Percentiles rank a stretch among this genome's conserved stretches.
phyloP scores from a whole-genome alignment of 1,284 basidiomycete genomes.

The Naganishia sp. region DNA sequence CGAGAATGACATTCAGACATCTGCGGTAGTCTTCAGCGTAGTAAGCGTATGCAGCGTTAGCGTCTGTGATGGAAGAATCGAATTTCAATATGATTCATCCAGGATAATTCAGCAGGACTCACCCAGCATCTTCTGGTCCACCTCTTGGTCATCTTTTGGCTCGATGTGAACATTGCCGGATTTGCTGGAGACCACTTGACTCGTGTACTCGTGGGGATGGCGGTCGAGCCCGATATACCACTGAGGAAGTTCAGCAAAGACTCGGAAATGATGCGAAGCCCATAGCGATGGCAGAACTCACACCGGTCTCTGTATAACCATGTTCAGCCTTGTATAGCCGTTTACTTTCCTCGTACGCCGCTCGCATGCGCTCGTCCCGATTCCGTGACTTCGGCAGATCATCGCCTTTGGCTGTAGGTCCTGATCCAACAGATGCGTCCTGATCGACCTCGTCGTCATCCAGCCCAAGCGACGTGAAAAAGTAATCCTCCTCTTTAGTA shows the following conservation, averaged over 20 bases:
- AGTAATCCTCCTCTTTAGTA: slow-evolving; percentile 27
- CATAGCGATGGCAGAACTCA: background rate
- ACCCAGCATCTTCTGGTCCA: slow-evolving; percentile 31
- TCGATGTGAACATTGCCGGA: slow-evolving; percentile 12
- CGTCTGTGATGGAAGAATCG: background rate
- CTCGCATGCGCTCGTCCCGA: slow-evolving; percentile 30
- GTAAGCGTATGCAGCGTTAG: slow-evolving; percentile 19
- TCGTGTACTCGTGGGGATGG: slow-evolving; percentile 28
- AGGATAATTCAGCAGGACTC: background rate
- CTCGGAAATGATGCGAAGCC: background rate
- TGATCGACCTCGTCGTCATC: slow-evolving; percentile 25
- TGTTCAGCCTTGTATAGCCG: slow-evolving; percentile 25
- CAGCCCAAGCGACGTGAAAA: slow-evolving; percentile 26
- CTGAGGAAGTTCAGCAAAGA: slow-evolving; percentile 8
- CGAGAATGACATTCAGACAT: slow-evolving; percentile 12
- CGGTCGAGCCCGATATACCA: slow-evolving; percentile 30
- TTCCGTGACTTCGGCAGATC: slow-evolving; percentile 14
- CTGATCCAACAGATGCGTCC: background rate
- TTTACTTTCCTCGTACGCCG: slow-evolving; percentile 28
- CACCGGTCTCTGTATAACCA: slow-evolving; percentile 26
- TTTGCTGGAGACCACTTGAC: slow-evolving; percentile 21
- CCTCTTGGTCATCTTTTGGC: background rate
- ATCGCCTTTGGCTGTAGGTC: background rate
- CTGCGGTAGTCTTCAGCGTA: slow-evolving; percentile 9
- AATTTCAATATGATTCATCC: background rate